phyloP scores from a whole-genome alignment of 2,329 filamentous ascomycete species.

The Epichloe baconii region DNA sequence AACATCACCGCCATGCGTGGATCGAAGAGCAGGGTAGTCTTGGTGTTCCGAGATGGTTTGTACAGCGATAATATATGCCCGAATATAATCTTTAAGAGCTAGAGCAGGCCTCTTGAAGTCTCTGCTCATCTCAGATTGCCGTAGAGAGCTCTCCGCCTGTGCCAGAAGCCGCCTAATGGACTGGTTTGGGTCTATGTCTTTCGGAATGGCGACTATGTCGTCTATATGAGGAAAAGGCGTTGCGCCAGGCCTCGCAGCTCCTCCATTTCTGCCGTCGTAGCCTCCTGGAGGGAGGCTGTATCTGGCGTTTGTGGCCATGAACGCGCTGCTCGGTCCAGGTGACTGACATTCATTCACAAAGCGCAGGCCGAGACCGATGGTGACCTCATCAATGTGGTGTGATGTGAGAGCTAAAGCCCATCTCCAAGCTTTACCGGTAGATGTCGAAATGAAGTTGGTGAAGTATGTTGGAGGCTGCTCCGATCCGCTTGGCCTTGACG shows the following conservation, averaged over 20 bases:
- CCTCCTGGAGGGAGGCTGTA: conserved; percentile 16
- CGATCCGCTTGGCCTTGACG: neutral
- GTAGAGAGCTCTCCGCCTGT: conserved; percentile 37
- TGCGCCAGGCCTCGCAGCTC: conserved; percentile 12
- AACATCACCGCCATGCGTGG: conserved; percentile 33
- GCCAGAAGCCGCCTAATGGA: conserved; percentile 42
- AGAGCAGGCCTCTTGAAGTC: conserved; percentile 55
- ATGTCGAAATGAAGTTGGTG: neutral
- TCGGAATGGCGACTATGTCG: conserved; percentile 33
- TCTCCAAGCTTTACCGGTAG: neutral
- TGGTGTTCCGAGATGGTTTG: conserved; percentile 64
- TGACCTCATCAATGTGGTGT: conserved; percentile 3
- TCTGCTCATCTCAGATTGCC: conserved; percentile 47
- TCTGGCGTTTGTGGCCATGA: conserved; percentile 20
- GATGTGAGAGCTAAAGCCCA: neutral
- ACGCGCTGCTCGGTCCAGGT: conserved; percentile 1
- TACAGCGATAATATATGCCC: conserved; percentile 65
- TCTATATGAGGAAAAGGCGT: conserved; percentile 38
- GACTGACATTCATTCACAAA: conserved; percentile 3
- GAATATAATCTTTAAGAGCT: conserved; percentile 74
- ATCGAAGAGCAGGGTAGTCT: conserved; percentile 54
- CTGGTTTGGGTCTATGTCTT: conserved; percentile 34
- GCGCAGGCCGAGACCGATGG: neutral
- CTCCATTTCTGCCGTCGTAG: conserved; percentile 16
- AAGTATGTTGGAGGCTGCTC: neutral